Evolutionary conservation across 108 stramenopile genomes (phyloP).

Genomic region (Nitzschia palea): DNA sequence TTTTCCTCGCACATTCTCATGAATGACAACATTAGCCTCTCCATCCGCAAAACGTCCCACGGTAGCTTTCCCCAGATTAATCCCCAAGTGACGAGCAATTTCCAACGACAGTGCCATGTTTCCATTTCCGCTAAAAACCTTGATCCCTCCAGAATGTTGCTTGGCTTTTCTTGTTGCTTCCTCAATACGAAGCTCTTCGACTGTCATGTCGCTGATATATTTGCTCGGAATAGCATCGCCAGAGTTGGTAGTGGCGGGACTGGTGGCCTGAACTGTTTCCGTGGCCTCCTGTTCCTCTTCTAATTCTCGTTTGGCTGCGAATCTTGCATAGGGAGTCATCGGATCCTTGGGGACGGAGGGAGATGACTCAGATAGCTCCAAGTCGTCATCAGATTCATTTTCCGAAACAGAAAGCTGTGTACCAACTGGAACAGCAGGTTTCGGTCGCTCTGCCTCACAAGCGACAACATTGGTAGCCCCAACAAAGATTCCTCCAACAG

Average conservation of each 20-base stretch:
- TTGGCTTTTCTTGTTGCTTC: slow-evolving; percentile 80
- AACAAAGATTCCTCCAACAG: slow-evolving; percentile 19
- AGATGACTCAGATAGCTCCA: not conserved
- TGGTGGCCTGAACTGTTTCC: slow-evolving; percentile 18
- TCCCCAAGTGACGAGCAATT: slow-evolving; percentile 92
- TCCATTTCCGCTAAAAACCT: slow-evolving; percentile 97
- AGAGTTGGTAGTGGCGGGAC: slow-evolving; percentile 17
- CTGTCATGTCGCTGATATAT: slow-evolving; percentile 50
- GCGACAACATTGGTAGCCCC: slow-evolving; percentile 21
- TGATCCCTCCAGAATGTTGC: slow-evolving; percentile 87
- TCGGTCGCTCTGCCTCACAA: slow-evolving; percentile 13
- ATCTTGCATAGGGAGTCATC: slow-evolving; percentile 43
- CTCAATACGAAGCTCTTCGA: slow-evolving; percentile 74
- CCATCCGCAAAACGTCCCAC: slow-evolving; percentile 97
- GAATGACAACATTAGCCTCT: slow-evolving; percentile 97
- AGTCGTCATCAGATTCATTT: not conserved
- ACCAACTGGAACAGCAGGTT: slow-evolving; percentile 13
- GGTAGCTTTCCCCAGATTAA: slow-evolving; percentile 94
- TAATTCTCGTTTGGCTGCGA: slow-evolving; percentile 21
- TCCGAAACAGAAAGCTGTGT: not conserved
- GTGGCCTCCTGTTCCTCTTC: slow-evolving; percentile 15
- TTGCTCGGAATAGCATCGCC: slow-evolving; percentile 2
- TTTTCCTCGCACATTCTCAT: slow-evolving; percentile 98
- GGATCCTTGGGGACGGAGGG: slow-evolving; percentile 32
- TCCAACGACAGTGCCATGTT: slow-evolving; percentile 94